Evolutionary conservation across 139 green algal species (phyloP).

Genomic region (Coelastrella sp.): DNA sequence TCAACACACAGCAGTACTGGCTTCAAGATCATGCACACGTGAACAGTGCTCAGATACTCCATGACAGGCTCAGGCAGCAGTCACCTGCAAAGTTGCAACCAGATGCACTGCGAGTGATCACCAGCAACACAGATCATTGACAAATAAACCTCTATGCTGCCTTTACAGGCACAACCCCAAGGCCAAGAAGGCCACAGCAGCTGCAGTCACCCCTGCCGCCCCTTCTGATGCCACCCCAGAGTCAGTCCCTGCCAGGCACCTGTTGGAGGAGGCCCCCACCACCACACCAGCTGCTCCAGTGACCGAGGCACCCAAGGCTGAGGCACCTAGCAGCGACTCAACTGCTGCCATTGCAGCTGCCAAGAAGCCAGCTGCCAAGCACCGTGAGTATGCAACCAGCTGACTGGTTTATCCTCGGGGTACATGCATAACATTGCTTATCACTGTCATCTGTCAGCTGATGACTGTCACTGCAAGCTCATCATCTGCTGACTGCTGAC

Average conservation of each 20-base stretch:
- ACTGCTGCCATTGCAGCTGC: not conserved
- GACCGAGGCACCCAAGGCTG: not conserved
- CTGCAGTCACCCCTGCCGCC: not conserved
- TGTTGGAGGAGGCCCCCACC: not conserved
- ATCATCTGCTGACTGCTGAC: no score
- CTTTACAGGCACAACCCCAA: not conserved
- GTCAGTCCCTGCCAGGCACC: not conserved
- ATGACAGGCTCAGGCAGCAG: no score
- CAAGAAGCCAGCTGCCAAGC: conserved; percentile 8
- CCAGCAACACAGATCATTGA: no score
- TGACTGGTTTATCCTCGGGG: no score
- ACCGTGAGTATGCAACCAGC: not conserved
- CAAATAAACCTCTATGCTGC: not conserved
- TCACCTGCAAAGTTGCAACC: no score
- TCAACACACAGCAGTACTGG: no score
- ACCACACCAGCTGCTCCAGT: not conserved
- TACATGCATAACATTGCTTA: no score
- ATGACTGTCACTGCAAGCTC: no score
- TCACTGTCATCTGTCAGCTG: no score
- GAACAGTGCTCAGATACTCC: no score
- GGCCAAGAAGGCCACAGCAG: not conserved
- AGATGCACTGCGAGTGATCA: no score
- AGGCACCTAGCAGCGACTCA: not conserved
- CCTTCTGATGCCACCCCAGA: not conserved
- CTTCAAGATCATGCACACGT: no score